Evolutionary conservation across 2,329 filamentous ascomycete species (phyloP).

Genomic region (Calonectria henricotiae): DNA sequence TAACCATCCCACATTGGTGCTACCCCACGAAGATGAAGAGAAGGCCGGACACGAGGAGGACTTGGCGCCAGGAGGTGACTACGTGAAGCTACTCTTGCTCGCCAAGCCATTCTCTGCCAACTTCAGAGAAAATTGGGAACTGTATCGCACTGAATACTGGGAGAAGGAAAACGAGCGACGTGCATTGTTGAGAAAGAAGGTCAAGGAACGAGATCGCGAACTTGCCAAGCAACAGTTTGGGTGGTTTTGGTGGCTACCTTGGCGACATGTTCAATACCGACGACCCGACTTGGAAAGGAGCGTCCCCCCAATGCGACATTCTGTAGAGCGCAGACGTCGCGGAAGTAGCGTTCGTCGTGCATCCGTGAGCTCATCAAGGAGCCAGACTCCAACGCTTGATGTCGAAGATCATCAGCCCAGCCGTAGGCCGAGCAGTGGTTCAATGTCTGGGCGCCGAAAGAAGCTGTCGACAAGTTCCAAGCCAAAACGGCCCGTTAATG

Average conservation of each 20-base stretch:
- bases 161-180: conserved; percentile 95
- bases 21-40: conserved; percentile 72
- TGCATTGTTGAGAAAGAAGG: conserved; percentile 78
- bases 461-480: conserved; percentile 64
- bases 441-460: conserved; percentile 68
- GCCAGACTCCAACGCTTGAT: conserved; percentile 67
- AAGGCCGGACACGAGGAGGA: conserved; percentile 87
- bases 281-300: conserved; percentile 60
- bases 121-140: conserved; percentile 97
- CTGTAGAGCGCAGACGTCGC: conserved; percentile 65
- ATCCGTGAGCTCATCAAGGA: conserved; percentile 69
- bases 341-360: conserved; percentile 70
- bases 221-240: conserved; percentile 79
- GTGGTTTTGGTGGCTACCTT: conserved; percentile 91
- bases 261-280: conserved; percentile 63
- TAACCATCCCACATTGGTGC: conserved; percentile 61
- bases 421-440: conserved; percentile 67
- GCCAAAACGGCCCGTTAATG: conserved; percentile 63
- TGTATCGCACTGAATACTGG: conserved; percentile 96
- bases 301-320: conserved; percentile 60
- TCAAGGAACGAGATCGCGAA: conserved; percentile 79
- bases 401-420: conserved; percentile 60
- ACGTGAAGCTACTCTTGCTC: conserved; percentile 90
- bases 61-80: conserved; percentile 89
- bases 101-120: conserved; percentile 96